Percentiles rank a stretch among this genome's conserved stretches.
These are phyloP conservation scores for Calocera viscosa DNA, from an alignment of 768 basidiomycete genomes.

Conservation along the genomic window DNA sequence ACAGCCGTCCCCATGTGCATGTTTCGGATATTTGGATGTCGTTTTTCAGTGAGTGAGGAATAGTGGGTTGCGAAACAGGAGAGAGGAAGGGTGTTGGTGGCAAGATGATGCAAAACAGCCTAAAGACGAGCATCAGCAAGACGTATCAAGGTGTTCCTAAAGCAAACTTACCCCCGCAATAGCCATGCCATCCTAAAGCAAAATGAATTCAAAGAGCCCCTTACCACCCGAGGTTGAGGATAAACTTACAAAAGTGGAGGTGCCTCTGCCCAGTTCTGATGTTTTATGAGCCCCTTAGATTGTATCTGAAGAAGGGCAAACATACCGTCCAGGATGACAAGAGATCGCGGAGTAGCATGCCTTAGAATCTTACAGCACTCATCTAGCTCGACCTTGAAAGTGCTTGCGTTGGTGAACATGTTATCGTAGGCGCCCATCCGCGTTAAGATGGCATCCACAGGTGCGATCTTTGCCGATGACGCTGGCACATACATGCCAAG, in stretches of 20 bases:
- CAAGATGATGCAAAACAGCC: slow-evolving; percentile 89
- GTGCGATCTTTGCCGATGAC: slow-evolving; percentile 65
- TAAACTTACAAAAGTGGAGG: slow-evolving; percentile 72
- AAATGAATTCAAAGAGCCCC: slow-evolving; percentile 7
- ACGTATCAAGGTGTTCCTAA: background rate
- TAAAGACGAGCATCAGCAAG: slow-evolving; percentile 21
- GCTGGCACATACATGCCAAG: slow-evolving; percentile 95
- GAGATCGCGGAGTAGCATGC: slow-evolving; percentile 82
- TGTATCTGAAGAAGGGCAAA: slow-evolving; percentile 1
- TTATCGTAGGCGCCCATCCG: slow-evolving; percentile 99
- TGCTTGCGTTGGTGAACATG: slow-evolving; percentile 87
- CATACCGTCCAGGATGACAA: slow-evolving; percentile 90
- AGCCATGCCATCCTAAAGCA: slow-evolving; percentile 83
- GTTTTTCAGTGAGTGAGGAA: slow-evolving; percentile 88
- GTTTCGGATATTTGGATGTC: slow-evolving; percentile 82
- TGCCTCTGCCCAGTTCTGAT: slow-evolving; percentile 87
- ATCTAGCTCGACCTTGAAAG: slow-evolving; percentile 97
- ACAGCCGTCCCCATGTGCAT: slow-evolving; percentile 95
- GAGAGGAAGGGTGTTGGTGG: slow-evolving; percentile 80
- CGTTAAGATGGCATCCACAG: slow-evolving; percentile 84
- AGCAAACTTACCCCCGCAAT: slow-evolving; percentile 68
- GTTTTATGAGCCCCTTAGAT: slow-evolving; percentile 6
- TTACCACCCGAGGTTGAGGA: background rate
- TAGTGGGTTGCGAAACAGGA: slow-evolving; percentile 99
- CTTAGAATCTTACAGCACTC: slow-evolving; percentile 93